Evolutionary conservation across 208 protist genomes (phyloP), one percentile per base, ranked within the genome.

Genomic region (Acanthamoeba divionensis): DNA sequence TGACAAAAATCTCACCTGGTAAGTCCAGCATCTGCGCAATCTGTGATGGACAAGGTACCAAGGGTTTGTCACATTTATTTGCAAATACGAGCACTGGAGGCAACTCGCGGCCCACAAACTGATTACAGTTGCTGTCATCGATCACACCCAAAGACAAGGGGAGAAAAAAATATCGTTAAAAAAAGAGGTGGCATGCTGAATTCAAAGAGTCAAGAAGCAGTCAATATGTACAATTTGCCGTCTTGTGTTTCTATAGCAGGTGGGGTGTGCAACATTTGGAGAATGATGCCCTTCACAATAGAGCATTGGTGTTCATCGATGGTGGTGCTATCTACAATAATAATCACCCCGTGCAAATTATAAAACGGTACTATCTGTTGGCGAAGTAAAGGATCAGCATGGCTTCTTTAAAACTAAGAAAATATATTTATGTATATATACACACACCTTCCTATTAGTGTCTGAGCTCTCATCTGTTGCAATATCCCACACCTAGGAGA

Each of bases 321-420:
- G 9, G 73, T 3, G 7, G 5, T 36, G 73, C 73, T 54, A n/a
- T 83, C 73, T 33, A 83, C 73, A 54, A 83, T 83, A 54, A 83
- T 83, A 36, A 83, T 83, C 50, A 83, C 50, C 0, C 73, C 73
- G 13, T 83, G 73, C 47, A 83, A 18, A 29, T 83, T 47, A 38
- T 83, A 83, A 26, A 83, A 83, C 8, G 73, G 73, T 38, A 83
- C 73, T 18, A 83, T 83, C 73, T 83, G n/a, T n/a, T 13, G 29
- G n/a, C 71, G 2, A 31, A 24, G 7, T 31, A 21, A 31, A 48
- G 26, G n/a, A 6, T 38, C 67, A 24, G 45, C 31, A 48, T 31
- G 2, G 29, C 9, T 15, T 15, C 0, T 52, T 6, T 13, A 26
- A n/a, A n/a, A 1, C 1, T 1, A 77, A 52, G 67, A 8, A 24